Percentiles rank a stretch among this genome's conserved stretches.
Conservation (phyloP, 768 basidiomycete species). For the Amanita thiersii region DNA sequence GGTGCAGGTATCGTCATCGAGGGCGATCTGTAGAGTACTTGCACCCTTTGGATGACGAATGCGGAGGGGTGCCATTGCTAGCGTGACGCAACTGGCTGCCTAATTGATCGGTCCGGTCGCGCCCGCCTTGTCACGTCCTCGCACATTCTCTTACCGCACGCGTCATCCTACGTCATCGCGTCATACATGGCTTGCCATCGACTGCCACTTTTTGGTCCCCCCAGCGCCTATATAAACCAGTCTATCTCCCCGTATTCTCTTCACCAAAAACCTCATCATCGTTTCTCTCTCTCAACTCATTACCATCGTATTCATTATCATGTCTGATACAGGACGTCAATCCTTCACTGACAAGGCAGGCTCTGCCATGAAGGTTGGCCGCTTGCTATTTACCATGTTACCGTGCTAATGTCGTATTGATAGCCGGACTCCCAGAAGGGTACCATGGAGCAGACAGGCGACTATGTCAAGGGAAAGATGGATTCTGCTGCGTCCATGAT, state of each 20-base stretch:
- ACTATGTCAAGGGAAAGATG: conserved; percentile 36
- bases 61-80: conserved; percentile 61
- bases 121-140: not conserved
- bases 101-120: not conserved
- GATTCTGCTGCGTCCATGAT: conserved; percentile 40
- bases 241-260: not conserved
- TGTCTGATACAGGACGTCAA: conserved; percentile 53
- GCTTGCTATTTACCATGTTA: not conserved
- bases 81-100: not conserved
- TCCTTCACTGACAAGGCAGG: conserved; percentile 49
- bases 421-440: conserved; percentile 56
- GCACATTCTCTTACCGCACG: not conserved
- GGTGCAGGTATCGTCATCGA: conserved; percentile 42
- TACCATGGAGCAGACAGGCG: conserved; percentile 41
- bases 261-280: not conserved
- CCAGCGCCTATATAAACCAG: not conserved
- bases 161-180: conserved; percentile 5
- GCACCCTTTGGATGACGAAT: conserved; percentile 83
- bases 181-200: not conserved
- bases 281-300: not conserved
- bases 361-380: conserved; percentile 39
- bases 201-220: not conserved
- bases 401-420: not conserved
- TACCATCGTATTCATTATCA: conserved; percentile 18
- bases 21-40: conserved; percentile 63